Percentiles rank a stretch among this genome's conserved stretches.
Conservation (phyloP, 108 stramenopile genomes). For the Skeletonema tropicum region DNA sequence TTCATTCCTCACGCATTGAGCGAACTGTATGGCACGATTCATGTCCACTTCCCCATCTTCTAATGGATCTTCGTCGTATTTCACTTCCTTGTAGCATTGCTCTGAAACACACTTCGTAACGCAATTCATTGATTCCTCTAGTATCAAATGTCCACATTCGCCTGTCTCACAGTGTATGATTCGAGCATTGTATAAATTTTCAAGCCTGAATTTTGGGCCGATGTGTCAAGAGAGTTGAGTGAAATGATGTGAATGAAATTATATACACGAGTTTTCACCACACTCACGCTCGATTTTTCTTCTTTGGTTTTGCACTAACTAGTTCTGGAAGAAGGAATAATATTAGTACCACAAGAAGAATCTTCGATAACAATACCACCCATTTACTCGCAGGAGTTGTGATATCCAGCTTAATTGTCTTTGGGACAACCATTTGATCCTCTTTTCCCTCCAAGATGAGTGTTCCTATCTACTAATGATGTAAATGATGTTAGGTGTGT, state of each 20-base stretch:
- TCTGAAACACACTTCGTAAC: slow-evolving; percentile 15
- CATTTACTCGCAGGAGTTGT: neutral
- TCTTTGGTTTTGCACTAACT: slow-evolving; percentile 11
- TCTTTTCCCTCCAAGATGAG: neutral
- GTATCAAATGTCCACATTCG: slow-evolving; percentile 2
- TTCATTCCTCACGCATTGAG: slow-evolving; percentile 10
- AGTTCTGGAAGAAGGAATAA: slow-evolving; percentile 7
- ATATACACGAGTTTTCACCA: neutral
- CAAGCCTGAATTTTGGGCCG: neutral
- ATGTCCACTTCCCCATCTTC: slow-evolving; percentile 16
- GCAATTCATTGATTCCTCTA: slow-evolving; percentile 17
- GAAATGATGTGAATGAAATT: neutral
- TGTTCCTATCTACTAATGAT: too few species aligned
- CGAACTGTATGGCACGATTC: neutral
- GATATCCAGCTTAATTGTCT: neutral
- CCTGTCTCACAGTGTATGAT: neutral
- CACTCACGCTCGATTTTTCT: slow-evolving; percentile 11
- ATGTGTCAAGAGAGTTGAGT: neutral
- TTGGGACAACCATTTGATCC: slow-evolving; percentile 9
- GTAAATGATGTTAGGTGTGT: too few species aligned
- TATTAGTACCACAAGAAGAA: slow-evolving; percentile 12
- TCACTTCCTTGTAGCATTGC: slow-evolving; percentile 7
- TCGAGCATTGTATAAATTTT: slow-evolving; percentile 10
- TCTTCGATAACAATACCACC: slow-evolving; percentile 16
- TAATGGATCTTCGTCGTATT: neutral